Base-by-base conservation (phyloP, 768 basidiomycete species). In the Russula foetens region DNA sequence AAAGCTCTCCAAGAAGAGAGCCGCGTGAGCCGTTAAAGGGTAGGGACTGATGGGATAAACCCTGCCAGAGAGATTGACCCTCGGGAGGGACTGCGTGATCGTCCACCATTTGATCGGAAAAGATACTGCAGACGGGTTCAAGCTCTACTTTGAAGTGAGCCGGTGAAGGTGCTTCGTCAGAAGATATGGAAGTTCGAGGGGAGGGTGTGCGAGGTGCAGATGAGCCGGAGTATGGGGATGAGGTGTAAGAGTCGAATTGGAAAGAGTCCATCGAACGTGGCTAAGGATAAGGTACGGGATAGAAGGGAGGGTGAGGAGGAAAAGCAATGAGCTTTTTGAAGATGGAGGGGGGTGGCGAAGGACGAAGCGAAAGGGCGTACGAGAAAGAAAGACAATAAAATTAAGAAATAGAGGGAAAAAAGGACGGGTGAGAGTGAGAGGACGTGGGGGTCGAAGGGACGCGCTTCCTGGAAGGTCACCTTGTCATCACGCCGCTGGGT, bases 151-250 rank as follows among this genome's bases (percentile, higher is more conserved):
- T 81, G 73, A 73, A 69, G 70, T 73, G 66, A 66, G 70, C 54
- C 28, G 72, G 69, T 12, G 67, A 68, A 44, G 72, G 65, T 72
- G 64, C 50, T 11, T 48, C 61, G 50, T 58, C 56, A 17, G 73
- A 68, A 63, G 66, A 69, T 62, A 71, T 55, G 56, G 70, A 72
- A 48, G 69, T 70, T 47, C 73, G 76, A 23, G 88, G 88, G 1
- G 88, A 89, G 0, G 88, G 88, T 0, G 88, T 90, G 57, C 87
- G 81, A 2, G 88, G 88, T 1, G 80, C 77, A 46, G 86, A 86
- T 63, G 83, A 79, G 75, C 86, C 83, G 58, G 84, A 83, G 76
- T 84, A 85, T 48, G 61, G 56, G n/a, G 61, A 62, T 66, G 83
- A 78, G 53, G 81, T 74, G 73, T 84, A 86, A 7, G 76, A 71